A percentile compares a stretch with the other conserved stretches of the same genome.
Conservation (phyloP, 1,139 yeast species). For the Kodamaea fungicola region DNA sequence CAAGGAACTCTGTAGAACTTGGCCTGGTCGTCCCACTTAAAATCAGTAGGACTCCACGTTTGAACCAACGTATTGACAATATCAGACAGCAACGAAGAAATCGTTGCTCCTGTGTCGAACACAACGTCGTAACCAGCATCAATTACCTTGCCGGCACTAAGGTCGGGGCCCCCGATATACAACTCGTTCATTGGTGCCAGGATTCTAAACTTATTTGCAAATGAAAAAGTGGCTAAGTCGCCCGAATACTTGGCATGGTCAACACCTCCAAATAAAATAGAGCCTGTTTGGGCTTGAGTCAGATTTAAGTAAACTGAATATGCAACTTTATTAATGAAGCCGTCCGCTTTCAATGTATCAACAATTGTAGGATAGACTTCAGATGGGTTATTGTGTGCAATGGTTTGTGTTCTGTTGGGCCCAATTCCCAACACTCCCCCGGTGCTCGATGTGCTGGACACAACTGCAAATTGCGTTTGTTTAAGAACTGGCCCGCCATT, state of each 20-base stretch:
- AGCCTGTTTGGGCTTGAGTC: constrained; percentile 36
- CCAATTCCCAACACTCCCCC: constrained; percentile 66
- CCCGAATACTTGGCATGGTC: constrained; percentile 54
- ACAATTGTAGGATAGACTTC: constrained; percentile 25
- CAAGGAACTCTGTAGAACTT: constrained; percentile 7
- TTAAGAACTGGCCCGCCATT: constrained; percentile 19
- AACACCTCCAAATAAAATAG: constrained; percentile 55
- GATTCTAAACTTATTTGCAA: constrained; percentile 4
- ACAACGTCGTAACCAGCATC: constrained; percentile 6
- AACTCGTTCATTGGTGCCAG: constrained; percentile 3
- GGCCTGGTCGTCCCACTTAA: constrained; percentile 5
- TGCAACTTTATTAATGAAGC: constrained; percentile 24
- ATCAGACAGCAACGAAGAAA: constrained; percentile 5
- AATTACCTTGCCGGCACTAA: constrained; percentile 1
- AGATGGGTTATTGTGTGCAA: constrained; percentile 7
- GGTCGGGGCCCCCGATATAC: constrained; percentile 3
- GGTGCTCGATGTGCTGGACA: constrained; percentile 44
- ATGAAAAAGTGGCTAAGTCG: constrained; percentile 22
- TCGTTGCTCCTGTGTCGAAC: constrained; percentile 7
- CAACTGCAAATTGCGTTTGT: constrained; percentile 52
- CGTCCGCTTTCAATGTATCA: constrained; percentile 21
- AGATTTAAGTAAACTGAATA: constrained; percentile 45
- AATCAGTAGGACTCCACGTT: constrained; percentile 5
- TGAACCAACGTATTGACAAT: constrained; percentile 6
- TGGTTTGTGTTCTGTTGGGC: constrained; percentile 11